phyloP scores from a whole-genome alignment of 129 eudicot species.

The Centaurea solstitialis region DNA sequence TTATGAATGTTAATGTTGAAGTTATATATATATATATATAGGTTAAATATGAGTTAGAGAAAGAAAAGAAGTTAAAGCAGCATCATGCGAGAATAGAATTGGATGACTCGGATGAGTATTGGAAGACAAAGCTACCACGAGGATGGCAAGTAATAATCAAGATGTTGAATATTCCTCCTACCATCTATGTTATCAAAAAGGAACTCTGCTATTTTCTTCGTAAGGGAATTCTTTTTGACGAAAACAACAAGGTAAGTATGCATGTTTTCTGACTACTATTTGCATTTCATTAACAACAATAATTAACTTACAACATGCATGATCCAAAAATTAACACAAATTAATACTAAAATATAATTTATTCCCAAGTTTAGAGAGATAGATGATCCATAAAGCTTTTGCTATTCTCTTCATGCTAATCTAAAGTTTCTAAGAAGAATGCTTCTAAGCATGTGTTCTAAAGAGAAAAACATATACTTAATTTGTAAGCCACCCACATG shows the following conservation, averaged over 20 bases:
- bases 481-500: no score
- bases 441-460: not conserved
- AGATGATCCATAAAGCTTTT: not conserved
- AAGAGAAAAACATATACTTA: not conserved
- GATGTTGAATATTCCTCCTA: not conserved
- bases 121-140: not conserved
- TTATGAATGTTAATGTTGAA: no score
- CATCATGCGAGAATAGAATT: not conserved
- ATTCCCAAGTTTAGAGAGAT: no score
- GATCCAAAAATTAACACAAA: no score
- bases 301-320: no score
- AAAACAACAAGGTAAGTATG: not conserved
- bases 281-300: not conserved
- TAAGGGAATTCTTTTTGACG: not conserved
- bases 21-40: no score
- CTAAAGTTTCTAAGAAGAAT: not conserved
- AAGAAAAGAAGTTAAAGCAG: not conserved
- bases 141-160: not conserved
- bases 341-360: no score
- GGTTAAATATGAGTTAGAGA: slow-evolving; percentile 2
- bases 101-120: not conserved
- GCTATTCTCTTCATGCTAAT: not conserved
- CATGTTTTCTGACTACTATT: not conserved
- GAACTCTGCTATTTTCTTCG: not conserved
- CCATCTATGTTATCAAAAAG: not conserved